Evolutionary conservation across 257 asterid species (phyloP).

Genomic region (Coffea canephora): DNA sequence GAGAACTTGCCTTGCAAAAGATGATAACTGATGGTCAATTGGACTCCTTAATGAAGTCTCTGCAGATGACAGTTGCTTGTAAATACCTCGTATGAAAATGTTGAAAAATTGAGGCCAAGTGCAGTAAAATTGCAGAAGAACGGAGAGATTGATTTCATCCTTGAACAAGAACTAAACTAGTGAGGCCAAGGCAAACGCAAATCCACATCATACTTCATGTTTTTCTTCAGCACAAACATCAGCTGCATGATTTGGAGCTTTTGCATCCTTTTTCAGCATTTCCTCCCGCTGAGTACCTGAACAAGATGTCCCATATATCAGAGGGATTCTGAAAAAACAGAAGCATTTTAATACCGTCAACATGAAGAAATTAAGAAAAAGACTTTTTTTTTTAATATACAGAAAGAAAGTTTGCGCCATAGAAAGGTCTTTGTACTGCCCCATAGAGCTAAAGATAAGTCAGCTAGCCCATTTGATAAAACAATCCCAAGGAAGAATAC

Average conservation of each 20-base stretch:
- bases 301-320: neutral
- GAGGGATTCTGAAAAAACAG: neutral
- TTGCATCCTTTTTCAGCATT: conserved; percentile 17
- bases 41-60: neutral
- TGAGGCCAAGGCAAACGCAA: conserved; percentile 8
- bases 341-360: neutral
- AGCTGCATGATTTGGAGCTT: conserved; percentile 14
- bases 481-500: neutral
- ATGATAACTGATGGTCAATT: neutral
- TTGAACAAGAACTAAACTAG: conserved; percentile 11
- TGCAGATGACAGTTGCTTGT: neutral
- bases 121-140: conserved; percentile 1
- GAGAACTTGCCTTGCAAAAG: no score
- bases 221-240: conserved; percentile 22
- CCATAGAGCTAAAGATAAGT: neutral
- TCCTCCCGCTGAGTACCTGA: conserved; percentile 33
- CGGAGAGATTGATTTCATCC: neutral
- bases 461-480: neutral
- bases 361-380: neutral
- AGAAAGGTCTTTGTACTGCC: neutral
- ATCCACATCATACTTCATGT: conserved; percentile 20
- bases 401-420: neutral
- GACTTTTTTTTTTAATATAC: neutral
- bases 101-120: neutral
- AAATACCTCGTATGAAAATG: neutral